A percentile compares a stretch with the other conserved stretches of the same genome.
Evolutionary conservation across 768 basidiomycete genomes (phyloP).

Genomic region (Myochromella boudieri): DNA sequence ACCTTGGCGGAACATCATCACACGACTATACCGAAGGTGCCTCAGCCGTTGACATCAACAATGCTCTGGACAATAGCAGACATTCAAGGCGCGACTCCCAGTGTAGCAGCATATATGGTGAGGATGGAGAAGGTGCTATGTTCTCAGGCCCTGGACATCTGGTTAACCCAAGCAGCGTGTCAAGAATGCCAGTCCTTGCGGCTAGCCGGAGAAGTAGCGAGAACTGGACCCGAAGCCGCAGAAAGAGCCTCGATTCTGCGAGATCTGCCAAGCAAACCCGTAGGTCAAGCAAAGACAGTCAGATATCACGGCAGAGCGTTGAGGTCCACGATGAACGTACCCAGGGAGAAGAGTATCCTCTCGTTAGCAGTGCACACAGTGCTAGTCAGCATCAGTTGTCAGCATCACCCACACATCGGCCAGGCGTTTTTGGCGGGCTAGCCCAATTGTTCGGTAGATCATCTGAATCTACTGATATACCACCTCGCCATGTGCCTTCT

Average conservation of each 20-base stretch:
- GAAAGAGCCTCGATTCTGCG: constrained; percentile 51
- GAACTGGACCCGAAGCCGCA: constrained; percentile 46
- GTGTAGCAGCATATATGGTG: constrained; percentile 55
- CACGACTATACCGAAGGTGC: constrained; percentile 89
- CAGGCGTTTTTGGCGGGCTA: constrained; percentile 62
- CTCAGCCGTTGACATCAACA: constrained; percentile 68
- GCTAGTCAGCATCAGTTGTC: constrained; percentile 29
- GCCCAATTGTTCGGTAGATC: constrained; percentile 64
- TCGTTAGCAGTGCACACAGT: constrained; percentile 25
- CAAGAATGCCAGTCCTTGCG: constrained; percentile 71
- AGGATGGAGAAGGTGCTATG: constrained; percentile 63
- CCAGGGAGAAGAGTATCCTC: constrained; percentile 28
- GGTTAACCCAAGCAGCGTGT: constrained; percentile 76
- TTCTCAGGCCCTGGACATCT: constrained; percentile 76
- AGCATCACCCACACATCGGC: constrained; percentile 35
- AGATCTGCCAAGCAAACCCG: constrained; percentile 33
- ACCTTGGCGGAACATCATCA: constrained; percentile 26
- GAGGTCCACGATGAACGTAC: constrained; percentile 32
- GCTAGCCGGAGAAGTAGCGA: constrained; percentile 57
- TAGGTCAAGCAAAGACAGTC: constrained; percentile 48
- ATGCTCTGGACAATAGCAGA: constrained; percentile 51
- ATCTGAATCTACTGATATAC: constrained; percentile 36
- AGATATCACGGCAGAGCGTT: constrained; percentile 37
- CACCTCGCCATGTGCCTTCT: constrained; percentile 42
- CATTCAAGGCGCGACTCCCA: constrained; percentile 69